Evolutionary conservation across 805 yeast species (phyloP), one percentile per base, ranked within the genome.

Genomic region (Helenozyma rhizophorensis): DNA sequence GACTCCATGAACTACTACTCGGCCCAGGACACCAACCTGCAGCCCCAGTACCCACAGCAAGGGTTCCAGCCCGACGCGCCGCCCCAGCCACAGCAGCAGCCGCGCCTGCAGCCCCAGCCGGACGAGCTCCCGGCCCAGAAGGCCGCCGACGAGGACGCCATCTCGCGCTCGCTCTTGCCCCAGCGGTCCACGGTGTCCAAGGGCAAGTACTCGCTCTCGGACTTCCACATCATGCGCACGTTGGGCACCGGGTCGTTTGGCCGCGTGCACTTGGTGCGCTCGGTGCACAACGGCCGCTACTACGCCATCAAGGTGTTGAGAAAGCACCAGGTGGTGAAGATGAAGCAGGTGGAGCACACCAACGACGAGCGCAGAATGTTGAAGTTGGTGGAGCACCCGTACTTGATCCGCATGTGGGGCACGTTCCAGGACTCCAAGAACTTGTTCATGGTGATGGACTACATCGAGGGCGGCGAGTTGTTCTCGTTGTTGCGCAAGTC

Each of bases 371-470:
- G 81, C 36, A 58, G 80, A 43, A 76, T 76, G 75, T 57, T 76
- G 24, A 72, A 70, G 40, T 58, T 74, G 34, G 76, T 75, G 9
- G 76, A 75, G 42, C 81, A 76, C 47, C 81, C 81, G 6, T 76
- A 75, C 41, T 60, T 76, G 42, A 75, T 74, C 40, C 52, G 80
- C 36, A 74, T 76, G 80, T 76, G 81, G 81, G 81, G 81, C n/a
- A 76, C 80, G 5, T 76, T 70, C 47, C 80, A 75, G 51, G 81
- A 76, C 47, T 61, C 74, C 23, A 66, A 65, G 43, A 73, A 73
- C 43, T 55, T 76, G 36, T 76, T 75, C 42, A 74, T 76, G 80
- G 72, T 76, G 23, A 76, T 76, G 81, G 81, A 76, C 49, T 76
- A 74, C 54, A 74, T 76, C 47, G 81, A 76, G 53, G 81, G 81